Base-by-base conservation (phyloP, 805 yeast species). In the Spathaspora gorwiae region DNA sequence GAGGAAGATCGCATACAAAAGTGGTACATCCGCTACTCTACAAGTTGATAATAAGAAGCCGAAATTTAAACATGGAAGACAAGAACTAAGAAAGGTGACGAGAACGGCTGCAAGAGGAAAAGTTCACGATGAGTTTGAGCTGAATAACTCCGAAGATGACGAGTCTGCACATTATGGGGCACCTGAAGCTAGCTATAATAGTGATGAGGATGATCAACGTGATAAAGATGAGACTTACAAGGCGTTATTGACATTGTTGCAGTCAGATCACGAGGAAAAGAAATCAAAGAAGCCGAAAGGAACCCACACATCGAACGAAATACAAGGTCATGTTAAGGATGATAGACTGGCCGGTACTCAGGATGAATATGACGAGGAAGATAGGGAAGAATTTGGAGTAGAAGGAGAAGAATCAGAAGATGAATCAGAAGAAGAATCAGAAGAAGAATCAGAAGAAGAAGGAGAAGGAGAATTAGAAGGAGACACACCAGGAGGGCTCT, bases 201-300 rank as follows among this genome's bases (percentile, higher is more conserved):
- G 12, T 2, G 47, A 53, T 7, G 48, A 53, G 8, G 46, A 53
- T 14, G 52, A 44, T n/a, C 54, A 58, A 42, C 38, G 33, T 9
- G 56, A 52, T 7, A 56, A 63, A 30, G 72, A 75, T 3, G 68
- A 71, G 54, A 86, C 85, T 0, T 85, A 86, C 61, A 75, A 77
- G 52, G 90, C 92, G 1, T 65, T 86, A 40, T 60, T 86, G 56
- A 79, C 87, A 1, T 70, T 86, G 40, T 68, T 85, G 48, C 74
- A 70, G 37, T 62, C 78, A 8, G 81, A 77, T 42, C 76, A 73
- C 49, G 45, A 47, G 24, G 43, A 45, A 33, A 29, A 45, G 45
- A 50, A 35, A 43, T 52, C 54, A 40, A 40, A 48, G 37, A 40
- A 44, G n/a, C 38, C 32, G 12, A 29, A 11, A 49, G 24, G 24